Conservation (phyloP, 208 protist species). For the Trypanosoma brucei region DNA sequence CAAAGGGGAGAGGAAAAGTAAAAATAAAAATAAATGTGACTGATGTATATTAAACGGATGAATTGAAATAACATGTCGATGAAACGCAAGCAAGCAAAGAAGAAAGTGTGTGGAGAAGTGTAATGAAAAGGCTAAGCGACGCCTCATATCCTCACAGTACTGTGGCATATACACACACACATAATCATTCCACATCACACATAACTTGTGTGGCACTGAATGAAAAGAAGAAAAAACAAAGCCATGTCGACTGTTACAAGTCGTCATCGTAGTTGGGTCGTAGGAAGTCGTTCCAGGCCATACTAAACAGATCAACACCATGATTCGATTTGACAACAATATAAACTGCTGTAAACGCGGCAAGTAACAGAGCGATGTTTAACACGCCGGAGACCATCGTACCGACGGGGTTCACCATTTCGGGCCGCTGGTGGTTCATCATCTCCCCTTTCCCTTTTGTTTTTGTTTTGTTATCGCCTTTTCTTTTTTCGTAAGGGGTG, state of each 20-base stretch:
- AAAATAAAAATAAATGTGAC: too few relatives aligned
- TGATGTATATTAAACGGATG: too few relatives aligned
- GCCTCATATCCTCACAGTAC: too few relatives aligned
- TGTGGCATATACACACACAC: too few relatives aligned
- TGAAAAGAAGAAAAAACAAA: background rate
- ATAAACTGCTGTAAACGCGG: constrained; percentile 6
- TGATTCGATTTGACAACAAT: constrained; percentile 13
- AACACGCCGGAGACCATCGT: background rate
- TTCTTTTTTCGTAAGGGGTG: too few relatives aligned
- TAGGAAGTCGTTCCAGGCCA: constrained; percentile 16
- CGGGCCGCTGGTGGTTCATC: background rate
- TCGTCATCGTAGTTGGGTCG: constrained; percentile 25
- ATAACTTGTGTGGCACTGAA: background rate
- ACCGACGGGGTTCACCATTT: background rate
- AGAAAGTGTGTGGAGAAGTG: background rate
- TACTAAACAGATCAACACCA: constrained; percentile 17
- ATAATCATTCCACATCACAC: background rate
- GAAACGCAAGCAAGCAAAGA: background rate
- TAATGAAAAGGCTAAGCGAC: too few relatives aligned
- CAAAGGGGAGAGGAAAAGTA: too few relatives aligned
- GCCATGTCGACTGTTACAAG: constrained; percentile 5
- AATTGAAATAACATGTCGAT: constrained; percentile 1
- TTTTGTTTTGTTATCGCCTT: too few relatives aligned
- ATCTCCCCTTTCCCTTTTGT: background rate
- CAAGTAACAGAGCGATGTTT: constrained; percentile 14